phyloP scores from a whole-genome alignment of 1,139 yeast species.

The Magnusiomyces ingens region DNA sequence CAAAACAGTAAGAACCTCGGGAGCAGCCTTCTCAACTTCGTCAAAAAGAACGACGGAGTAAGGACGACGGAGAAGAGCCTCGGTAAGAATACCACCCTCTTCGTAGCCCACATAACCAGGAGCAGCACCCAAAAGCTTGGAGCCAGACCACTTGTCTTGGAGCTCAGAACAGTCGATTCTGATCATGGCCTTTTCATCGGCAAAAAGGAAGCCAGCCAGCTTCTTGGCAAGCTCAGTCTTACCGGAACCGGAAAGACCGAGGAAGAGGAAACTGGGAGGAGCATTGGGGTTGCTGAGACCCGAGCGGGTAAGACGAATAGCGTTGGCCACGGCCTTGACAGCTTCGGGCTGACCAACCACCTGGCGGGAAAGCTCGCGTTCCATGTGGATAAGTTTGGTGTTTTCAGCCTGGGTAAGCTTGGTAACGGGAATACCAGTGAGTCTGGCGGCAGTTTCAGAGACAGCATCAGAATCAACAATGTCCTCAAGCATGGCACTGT shows the following conservation, averaged over 20 bases:
- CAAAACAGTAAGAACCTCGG: conserved; percentile 88
- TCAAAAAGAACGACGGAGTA: conserved; percentile 92
- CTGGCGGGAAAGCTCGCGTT: conserved; percentile 65
- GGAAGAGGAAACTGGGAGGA: conserved; percentile 90
- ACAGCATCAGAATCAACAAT: conserved; percentile 91
- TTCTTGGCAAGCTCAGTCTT: conserved; percentile 97
- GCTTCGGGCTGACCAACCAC: conserved; percentile 98
- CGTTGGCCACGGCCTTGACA: conserved; percentile 91
- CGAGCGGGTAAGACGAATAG: conserved; percentile 88
- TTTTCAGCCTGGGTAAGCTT: conserved; percentile 95
- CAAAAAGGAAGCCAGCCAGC: conserved; percentile 89
- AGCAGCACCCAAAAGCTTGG: conserved; percentile 92
- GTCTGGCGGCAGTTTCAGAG: conserved; percentile 93
- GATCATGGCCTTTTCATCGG: conserved; percentile 93
- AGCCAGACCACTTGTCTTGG: conserved; percentile 90
- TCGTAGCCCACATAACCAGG: conserved; percentile 98
- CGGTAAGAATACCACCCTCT: conserved; percentile 94
- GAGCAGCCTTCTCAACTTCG: conserved; percentile 99
- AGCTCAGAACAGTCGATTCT: conserved; percentile 97
- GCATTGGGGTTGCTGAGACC: conserved; percentile 94
- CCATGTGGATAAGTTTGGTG: conserved; percentile 89
- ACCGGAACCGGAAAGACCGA: conserved; percentile 96
- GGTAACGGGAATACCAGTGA: conserved; percentile 98
- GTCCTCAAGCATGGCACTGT: conserved; percentile 65
- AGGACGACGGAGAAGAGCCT: conserved; percentile 84